A percentile compares a stretch with the other conserved stretches of the same genome.
phyloP scores from a whole-genome alignment of 2,329 filamentous ascomycete genomes.

The Chrysosphaeria jannelii region DNA sequence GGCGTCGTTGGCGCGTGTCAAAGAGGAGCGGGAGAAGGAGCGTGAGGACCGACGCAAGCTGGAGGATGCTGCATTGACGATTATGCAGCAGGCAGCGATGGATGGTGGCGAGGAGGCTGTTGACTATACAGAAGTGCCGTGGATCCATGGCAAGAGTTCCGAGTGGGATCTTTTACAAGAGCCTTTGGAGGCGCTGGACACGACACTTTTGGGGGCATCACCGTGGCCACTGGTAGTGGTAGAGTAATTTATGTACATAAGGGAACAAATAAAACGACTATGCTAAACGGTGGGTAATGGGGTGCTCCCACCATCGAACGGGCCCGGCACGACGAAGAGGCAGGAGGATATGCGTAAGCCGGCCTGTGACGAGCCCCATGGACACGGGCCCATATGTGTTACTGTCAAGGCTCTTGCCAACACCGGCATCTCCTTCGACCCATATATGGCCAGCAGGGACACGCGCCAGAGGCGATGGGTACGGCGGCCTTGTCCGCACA shows the following conservation, averaged over 20 bases:
- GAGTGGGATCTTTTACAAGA: too few relatives aligned
- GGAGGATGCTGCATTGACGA: conserved; percentile 5
- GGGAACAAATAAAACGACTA: too few relatives aligned
- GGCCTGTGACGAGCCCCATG: conserved; percentile 42
- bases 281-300: not conserved
- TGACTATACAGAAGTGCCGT: conserved; percentile 4
- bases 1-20: too few relatives aligned
- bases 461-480: conserved; percentile 21
- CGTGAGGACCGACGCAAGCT: conserved; percentile 5
- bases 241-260: too few relatives aligned
- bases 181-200: too few relatives aligned
- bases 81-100: conserved; percentile 8
- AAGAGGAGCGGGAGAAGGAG: conserved; percentile 5
- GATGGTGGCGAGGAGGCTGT: conserved; percentile 6
- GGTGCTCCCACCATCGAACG: conserved; percentile 25
- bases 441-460: conserved; percentile 71
- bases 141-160: not conserved
- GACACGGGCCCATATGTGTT: conserved; percentile 74
- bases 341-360: conserved; percentile 40
- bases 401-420: conserved; percentile 45
- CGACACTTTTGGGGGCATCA: too few relatives aligned
- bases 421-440: conserved; percentile 72
- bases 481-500: conserved; percentile 33
- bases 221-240: too few relatives aligned
- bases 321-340: conserved; percentile 28